Percentiles rank a stretch among this genome's conserved stretches.
phyloP scores from a whole-genome alignment of 768 basidiomycete genomes.

The Serendipita sp. region DNA sequence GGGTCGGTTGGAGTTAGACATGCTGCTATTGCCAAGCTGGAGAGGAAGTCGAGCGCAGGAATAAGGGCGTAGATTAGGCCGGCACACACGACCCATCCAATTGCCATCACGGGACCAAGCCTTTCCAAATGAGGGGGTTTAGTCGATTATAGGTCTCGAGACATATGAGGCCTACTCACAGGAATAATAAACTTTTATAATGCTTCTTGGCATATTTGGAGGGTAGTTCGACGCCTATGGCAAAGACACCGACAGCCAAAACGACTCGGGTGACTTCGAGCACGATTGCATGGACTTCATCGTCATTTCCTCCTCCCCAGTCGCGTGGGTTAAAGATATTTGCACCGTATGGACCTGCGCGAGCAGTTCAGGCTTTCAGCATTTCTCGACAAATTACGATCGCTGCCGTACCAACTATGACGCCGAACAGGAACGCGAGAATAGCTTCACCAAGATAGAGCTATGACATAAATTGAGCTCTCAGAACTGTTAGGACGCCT shows the following conservation, averaged over 20 bases:
- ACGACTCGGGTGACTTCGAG: constrained; percentile 87
- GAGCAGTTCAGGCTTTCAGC: constrained; percentile 7
- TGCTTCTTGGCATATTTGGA: constrained; percentile 90
- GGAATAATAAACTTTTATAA: constrained; percentile 76
- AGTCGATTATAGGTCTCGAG: constrained; percentile 18
- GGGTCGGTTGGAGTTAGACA: constrained; percentile 92
- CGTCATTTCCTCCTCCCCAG: constrained; percentile 36
- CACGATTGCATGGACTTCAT: constrained; percentile 55
- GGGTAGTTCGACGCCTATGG: constrained; percentile 93
- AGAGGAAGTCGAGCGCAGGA: constrained; percentile 77
- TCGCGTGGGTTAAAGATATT: constrained; percentile 66
- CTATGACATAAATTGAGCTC: constrained; percentile 20
- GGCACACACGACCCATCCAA: constrained; percentile 92
- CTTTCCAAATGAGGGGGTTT: background rate
- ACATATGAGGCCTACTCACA: constrained; percentile 36
- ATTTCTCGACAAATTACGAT: constrained; percentile 30
- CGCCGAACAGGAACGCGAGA: constrained; percentile 86
- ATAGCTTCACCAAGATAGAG: constrained; percentile 93
- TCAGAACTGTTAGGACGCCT: background rate
- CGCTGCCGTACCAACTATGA: constrained; percentile 43
- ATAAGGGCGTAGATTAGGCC: constrained; percentile 83
- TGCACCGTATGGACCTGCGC: constrained; percentile 58
- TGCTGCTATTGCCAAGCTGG: constrained; percentile 77
- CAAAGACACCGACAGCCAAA: constrained; percentile 92
- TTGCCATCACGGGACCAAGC: constrained; percentile 13